Conservation (phyloP, 805 yeast species). For the Sugiyamaella lignohabitans region DNA sequence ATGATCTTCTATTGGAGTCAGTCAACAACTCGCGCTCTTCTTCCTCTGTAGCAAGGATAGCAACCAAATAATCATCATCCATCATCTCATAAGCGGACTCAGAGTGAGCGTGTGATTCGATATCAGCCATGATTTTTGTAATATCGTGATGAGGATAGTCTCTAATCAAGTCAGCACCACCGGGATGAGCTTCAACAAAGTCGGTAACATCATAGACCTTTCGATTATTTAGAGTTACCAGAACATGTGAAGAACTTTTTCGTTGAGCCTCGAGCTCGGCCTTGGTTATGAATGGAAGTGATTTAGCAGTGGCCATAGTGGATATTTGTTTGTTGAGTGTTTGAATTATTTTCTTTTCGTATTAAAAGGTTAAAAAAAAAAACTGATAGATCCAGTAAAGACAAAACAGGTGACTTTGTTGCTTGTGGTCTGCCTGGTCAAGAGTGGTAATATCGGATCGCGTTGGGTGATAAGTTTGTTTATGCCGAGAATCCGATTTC, state of each 20-base stretch:
- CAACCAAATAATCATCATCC: conserved; percentile 72
- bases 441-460: too few relatives aligned
- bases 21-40: conserved; percentile 68
- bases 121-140: conserved; percentile 73
- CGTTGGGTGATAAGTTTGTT: too few relatives aligned
- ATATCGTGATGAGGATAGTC: conserved; percentile 35
- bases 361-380: too few relatives aligned
- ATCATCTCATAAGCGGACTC: conserved; percentile 82
- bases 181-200: conserved; percentile 68
- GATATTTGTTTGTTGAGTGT: too few relatives aligned
- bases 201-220: conserved; percentile 79
- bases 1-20: conserved; percentile 39
- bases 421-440: too few relatives aligned
- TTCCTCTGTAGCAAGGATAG: conserved; percentile 71
- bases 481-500: too few relatives aligned
- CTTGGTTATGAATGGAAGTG: conserved; percentile 51
- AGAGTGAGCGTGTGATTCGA: conserved; percentile 67
- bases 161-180: conserved; percentile 51
- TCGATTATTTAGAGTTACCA: conserved; percentile 71
- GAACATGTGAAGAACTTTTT: conserved; percentile 37
- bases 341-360: too few relatives aligned
- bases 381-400: too few relatives aligned
- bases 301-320: not conserved
- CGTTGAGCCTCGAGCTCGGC: conserved; percentile 49
- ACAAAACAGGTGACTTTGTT: too few relatives aligned